A percentile compares a stretch with the other conserved stretches of the same genome.
Evolutionary conservation across 345 rosid genomes (phyloP).

Genomic region (Citrus glauca): DNA sequence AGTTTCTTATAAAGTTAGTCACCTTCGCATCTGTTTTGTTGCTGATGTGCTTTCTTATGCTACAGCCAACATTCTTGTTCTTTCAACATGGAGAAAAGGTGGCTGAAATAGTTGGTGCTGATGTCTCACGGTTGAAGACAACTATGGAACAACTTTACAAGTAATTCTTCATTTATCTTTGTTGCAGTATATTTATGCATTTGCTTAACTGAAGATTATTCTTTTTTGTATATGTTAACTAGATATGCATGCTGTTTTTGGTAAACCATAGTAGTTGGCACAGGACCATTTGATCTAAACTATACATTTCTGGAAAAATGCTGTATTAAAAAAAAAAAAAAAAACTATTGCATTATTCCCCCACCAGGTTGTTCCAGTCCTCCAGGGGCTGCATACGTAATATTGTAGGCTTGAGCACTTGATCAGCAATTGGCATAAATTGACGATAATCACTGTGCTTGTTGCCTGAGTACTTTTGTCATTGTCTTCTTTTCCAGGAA

Average conservation of each 20-base stretch:
- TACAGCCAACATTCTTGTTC: slow-evolving; percentile 82
- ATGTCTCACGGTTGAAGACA: slow-evolving; percentile 46
- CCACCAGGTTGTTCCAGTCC: background rate
- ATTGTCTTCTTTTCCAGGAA: slow-evolving; percentile 2
- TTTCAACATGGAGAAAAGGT: slow-evolving; percentile 60
- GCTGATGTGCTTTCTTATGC: slow-evolving; percentile 17
- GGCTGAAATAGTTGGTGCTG: slow-evolving; percentile 66
- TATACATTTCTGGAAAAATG: background rate
- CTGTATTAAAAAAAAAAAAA: too few relatives aligned
- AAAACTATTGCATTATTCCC: background rate
- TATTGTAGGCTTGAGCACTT: background rate
- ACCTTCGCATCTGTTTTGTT: background rate
- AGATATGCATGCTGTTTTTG: background rate
- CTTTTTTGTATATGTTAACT: background rate
- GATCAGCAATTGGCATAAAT: background rate
- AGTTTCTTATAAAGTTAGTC: background rate
- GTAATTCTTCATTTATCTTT: slow-evolving; percentile 28
- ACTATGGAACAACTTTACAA: slow-evolving; percentile 60
- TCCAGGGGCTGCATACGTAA: background rate
- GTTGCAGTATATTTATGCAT: background rate
- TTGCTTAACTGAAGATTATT: background rate
- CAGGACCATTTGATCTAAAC: background rate
- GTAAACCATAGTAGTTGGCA: background rate
- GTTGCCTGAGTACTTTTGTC: background rate
- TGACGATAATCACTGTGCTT: background rate